Percentiles rank a stretch among this genome's conserved stretches.
Conservation (phyloP, 164 flowering plant genomes). For the Vitis labrusca region DNA sequence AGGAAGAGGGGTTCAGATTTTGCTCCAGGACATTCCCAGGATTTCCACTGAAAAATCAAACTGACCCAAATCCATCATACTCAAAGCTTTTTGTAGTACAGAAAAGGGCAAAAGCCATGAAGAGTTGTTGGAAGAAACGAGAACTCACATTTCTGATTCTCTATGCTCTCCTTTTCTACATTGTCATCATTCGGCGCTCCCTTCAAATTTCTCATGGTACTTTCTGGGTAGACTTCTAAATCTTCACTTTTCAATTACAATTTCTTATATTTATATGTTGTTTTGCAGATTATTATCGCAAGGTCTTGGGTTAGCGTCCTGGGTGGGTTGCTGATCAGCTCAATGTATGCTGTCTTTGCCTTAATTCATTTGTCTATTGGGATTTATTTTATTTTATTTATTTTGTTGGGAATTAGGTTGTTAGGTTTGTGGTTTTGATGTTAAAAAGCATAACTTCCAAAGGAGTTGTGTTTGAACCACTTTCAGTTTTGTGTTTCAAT, state of each 20-base stretch:
- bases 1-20: too few species aligned
- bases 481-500: too few species aligned
- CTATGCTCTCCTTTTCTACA: slow-evolving; percentile 74
- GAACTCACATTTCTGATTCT: slow-evolving; percentile 53
- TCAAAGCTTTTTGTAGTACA: too few species aligned
- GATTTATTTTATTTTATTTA: neutral
- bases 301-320: slow-evolving; percentile 56
- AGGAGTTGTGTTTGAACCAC: too few species aligned
- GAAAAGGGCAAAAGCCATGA: too few species aligned
- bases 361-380: neutral
- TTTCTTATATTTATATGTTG: neutral
- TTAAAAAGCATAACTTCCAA: too few species aligned
- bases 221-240: too few species aligned
- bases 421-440: neutral
- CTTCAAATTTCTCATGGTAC: slow-evolving; percentile 74
- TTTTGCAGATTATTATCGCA: slow-evolving; percentile 45
- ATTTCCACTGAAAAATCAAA: too few species aligned
- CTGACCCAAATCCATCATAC: too few species aligned
- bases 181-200: slow-evolving; percentile 61
- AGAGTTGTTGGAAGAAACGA: slow-evolving; percentile 34
- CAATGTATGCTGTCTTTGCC: slow-evolving; percentile 46
- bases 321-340: slow-evolving; percentile 70
- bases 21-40: too few species aligned
- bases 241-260: neutral
- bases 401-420: neutral